Conservation (phyloP, 768 basidiomycete species). For the Russula sp. region DNA sequence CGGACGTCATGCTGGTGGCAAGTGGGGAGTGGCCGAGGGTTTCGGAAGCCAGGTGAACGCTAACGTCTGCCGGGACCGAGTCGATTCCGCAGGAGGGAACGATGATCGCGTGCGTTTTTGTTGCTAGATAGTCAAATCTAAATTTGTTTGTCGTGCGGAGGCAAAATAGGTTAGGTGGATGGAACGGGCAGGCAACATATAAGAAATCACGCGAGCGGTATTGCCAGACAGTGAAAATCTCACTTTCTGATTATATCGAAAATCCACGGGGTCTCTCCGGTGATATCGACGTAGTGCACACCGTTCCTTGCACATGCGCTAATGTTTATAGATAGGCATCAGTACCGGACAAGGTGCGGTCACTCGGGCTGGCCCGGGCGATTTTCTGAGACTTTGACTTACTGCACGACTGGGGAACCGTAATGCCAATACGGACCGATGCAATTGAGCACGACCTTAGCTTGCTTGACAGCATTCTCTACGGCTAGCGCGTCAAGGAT, state of each 20-base stretch:
- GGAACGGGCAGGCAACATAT: background rate
- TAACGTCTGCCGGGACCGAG: conserved; percentile 72
- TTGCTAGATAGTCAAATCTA: conserved; percentile 72
- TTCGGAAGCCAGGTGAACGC: conserved; percentile 64
- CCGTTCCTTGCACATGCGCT: conserved; percentile 73
- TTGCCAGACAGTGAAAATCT: conserved; percentile 32
- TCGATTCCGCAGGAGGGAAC: conserved; percentile 78
- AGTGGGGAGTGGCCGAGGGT: conserved; percentile 54
- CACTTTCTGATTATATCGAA: conserved; percentile 57
- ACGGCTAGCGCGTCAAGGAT: conserved; percentile 53
- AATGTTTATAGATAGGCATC: background rate
- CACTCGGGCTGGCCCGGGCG: no score
- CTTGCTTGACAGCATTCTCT: conserved; percentile 52
- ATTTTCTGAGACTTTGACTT: no score
- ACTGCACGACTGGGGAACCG: conserved; percentile 72
- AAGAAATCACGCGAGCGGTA: background rate
- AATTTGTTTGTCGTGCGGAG: background rate
- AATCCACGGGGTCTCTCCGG: conserved; percentile 70
- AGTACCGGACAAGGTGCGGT: background rate
- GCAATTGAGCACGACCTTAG: conserved; percentile 70
- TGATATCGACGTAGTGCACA: conserved; percentile 83
- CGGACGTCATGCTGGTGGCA: conserved; percentile 58
- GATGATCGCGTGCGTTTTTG: conserved; percentile 67
- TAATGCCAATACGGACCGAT: conserved; percentile 73
- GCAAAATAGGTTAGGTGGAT: background rate